Evolutionary conservation across 352 stramenopile genomes (phyloP).

Genomic region (Phytophthora constricta): DNA sequence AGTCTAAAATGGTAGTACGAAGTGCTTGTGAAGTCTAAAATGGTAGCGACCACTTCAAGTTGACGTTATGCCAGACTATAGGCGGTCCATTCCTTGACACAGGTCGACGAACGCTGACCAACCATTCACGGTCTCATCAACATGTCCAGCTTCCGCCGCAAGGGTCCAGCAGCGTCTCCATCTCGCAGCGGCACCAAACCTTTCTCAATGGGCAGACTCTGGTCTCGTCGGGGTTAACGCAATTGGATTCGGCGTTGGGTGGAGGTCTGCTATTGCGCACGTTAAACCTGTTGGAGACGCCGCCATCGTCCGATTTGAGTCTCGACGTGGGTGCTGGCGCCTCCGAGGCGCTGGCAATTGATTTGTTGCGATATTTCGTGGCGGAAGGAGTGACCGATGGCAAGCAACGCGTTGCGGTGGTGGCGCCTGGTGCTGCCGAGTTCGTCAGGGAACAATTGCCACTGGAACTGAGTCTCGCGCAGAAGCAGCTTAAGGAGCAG

Average conservation of each 20-base stretch:
- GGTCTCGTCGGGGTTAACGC: slow-evolving; percentile 54
- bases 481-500: slow-evolving; percentile 71
- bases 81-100: too few species aligned
- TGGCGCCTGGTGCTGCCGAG: slow-evolving; percentile 41
- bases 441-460: slow-evolving; percentile 56
- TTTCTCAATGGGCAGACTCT: slow-evolving; percentile 77
- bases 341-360: slow-evolving; percentile 44
- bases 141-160: slow-evolving; percentile 62
- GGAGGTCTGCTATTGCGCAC: slow-evolving; percentile 62
- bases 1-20: too few species aligned
- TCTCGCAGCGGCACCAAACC: slow-evolving; percentile 57
- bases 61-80: too few species aligned
- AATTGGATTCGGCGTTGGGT: slow-evolving; percentile 63
- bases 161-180: slow-evolving; percentile 9
- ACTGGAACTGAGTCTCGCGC: slow-evolving; percentile 70
- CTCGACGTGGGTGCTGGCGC: slow-evolving; percentile 17
- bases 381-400: slow-evolving; percentile 58
- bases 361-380: slow-evolving; percentile 72
- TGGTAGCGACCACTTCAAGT: too few species aligned
- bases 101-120: too few species aligned
- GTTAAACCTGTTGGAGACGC: slow-evolving; percentile 56
- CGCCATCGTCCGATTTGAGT: slow-evolving; percentile 1
- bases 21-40: too few species aligned
- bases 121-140: neutral
- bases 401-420: slow-evolving; percentile 43